These are phyloP conservation scores for Golubevia sp. DNA, from an alignment of 1,284 basidiomycete genomes.

Conservation along the genomic window DNA sequence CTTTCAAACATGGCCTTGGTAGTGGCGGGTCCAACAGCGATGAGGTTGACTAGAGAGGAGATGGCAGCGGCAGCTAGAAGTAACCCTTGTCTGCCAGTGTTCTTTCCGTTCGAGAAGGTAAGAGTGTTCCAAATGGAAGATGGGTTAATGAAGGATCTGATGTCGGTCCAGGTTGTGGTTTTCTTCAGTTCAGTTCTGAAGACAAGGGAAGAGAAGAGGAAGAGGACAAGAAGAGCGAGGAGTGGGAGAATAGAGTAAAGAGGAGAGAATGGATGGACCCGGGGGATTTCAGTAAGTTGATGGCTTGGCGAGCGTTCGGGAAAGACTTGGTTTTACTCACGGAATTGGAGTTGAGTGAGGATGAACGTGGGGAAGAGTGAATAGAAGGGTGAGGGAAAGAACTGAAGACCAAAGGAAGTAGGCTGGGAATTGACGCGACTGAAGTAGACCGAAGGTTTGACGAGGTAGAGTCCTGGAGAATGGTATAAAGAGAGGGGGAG, in stretches of 20 bases:
- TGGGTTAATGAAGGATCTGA: not conserved
- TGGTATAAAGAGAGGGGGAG: no score
- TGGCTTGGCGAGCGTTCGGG: no score
- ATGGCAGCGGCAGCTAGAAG: not conserved
- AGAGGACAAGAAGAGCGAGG: no score
- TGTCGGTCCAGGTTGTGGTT: not conserved
- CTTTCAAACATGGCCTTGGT: constrained; percentile 71
- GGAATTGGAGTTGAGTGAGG: not conserved
- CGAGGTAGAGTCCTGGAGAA: no score
- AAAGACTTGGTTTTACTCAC: no score
- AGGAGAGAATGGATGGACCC: no score
- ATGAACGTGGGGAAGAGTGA: not conserved
- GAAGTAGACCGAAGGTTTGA: no score
- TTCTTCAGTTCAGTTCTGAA: not conserved
- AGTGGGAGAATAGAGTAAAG: no score
- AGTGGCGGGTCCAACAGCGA: constrained; percentile 59
- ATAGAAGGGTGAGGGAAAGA: not conserved
- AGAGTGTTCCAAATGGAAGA: not conserved
- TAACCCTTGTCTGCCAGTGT: not conserved
- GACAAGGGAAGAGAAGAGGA: no score
- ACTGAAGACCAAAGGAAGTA: not conserved
- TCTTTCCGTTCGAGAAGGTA: not conserved
- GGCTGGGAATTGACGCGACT: not conserved
- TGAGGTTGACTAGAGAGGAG: constrained; percentile 63
- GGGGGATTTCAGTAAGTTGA: no score